Evolutionary conservation across 2,329 filamentous ascomycete genomes (phyloP), one percentile per base, ranked within the genome.

Genomic region (Colletotrichum sp.): DNA sequence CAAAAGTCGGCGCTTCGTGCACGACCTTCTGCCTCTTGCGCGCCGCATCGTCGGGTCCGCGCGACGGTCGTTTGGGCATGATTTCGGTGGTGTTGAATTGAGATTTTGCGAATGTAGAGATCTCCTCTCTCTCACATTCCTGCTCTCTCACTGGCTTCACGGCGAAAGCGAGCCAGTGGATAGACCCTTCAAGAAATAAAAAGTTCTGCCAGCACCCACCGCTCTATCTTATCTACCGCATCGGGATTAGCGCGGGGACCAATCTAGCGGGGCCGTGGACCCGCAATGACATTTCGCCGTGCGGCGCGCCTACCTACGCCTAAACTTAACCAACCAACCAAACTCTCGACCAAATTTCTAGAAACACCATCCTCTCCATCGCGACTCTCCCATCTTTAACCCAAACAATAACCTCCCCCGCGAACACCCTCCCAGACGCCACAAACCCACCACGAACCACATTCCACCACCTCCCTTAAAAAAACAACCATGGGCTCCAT

Each of bases 401-500:
- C 38, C 1, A 2, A 14, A 3, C 32, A 30, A 30, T 0, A 1
- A 64, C 34, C 30, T 21, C 28, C 10, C 21, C 9, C 59, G 9
- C 32, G 32, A 61, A 61, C 12, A 43, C 26, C 13, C 58, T n/a
- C 32, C 3, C 18, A 12, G 32, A 13, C 34, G 9, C n/a, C 9
- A 38, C 32, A 21, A 24, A 13, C 18, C 18, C 21, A 34, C 14
- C 28, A 30, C 26, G 24, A 43, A 48, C n/a, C n/a, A 48, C 43
- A 48, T 6, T 10, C n/a, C 9, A 30, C 13, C 12, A 21, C 8
- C 38, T 13, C 13, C 14, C 58, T 3, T 8, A 48, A 4, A 67
- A 67, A 48, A 12, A 16, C 16, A 10, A 21, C 32, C 67, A 91
- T 91, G 89, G 95, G 96, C 80, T 98, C 96, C 81, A 94, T 98